Conservation (phyloP, 176 grass and related monocot genomes). For the Hordeum marinum region DNA sequence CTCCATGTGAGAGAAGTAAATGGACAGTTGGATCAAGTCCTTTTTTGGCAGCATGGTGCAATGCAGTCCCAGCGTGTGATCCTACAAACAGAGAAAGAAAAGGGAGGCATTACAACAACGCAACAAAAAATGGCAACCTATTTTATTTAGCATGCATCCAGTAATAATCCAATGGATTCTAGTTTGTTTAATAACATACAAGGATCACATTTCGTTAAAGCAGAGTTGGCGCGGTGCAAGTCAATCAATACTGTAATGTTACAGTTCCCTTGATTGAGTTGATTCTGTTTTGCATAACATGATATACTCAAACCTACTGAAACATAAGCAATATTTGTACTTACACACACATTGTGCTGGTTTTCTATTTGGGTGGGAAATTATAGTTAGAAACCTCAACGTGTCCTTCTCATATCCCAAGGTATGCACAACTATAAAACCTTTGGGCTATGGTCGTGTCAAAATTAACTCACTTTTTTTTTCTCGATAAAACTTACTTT, state of each 20-base stretch:
- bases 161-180: neutral
- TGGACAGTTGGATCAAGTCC: conserved; percentile 68
- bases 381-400: neutral
- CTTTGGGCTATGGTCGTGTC: neutral
- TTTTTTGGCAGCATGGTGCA: conserved; percentile 98
- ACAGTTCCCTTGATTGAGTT: neutral
- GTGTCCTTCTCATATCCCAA: neutral
- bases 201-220: neutral
- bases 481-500: neutral
- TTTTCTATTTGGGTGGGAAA: neutral
- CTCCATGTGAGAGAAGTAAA: conserved; percentile 85
- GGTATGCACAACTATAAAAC: neutral
- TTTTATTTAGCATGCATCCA: neutral
- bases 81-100: conserved; percentile 29
- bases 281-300: neutral
- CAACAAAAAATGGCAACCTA: neutral
- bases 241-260: neutral
- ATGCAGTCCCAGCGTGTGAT: conserved; percentile 66
- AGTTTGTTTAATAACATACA: neutral
- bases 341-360: neutral
- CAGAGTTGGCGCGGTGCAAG: neutral
- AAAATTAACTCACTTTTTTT: neutral
- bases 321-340: neutral
- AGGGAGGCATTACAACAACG: neutral
- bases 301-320: neutral